Evolutionary conservation across 345 rosid genomes (phyloP), one percentile per base, ranked within the genome.

Genomic region (Murraya paniculata): DNA sequence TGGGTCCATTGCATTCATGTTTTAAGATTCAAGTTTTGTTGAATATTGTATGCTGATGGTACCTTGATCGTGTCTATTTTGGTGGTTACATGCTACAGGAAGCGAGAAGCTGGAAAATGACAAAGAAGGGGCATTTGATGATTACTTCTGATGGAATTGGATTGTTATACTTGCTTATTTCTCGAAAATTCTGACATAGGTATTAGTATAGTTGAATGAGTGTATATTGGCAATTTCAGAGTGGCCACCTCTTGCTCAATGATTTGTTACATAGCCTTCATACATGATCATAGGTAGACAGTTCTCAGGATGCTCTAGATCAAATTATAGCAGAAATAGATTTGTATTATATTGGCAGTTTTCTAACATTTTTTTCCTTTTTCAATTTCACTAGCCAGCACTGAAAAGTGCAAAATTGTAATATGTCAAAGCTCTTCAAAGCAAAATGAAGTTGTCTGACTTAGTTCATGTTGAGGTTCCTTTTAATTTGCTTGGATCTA

Each of bases 101-200:
- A 75, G 89, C 21, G 90, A 81, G 68, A 83, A 81, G 69, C 74
- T 70, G 73, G 88, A 85, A 27, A 83, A 80, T 78, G 93, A 85
- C 62, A 91, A 87, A 82, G 95, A 87, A 68, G 91, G 94, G 10
- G 92, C 90, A 36, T 93, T 95, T 79, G 98, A 90, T 74, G 98
- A 93, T 80, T 93, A 84, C 90, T 95, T 93, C 83, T 93, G 88
- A 88, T 81, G 84, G 82, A 81, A 78, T 58, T 27, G 71, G 50
- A 31, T 21, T 74, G 9, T 61, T 71, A 39, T 41, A 22, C 59
- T 57, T 61, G 10, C 59, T 38, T 57, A 55, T 62, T 45, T 45
- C 18, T 45, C 18, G 62, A 53, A 75, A 31, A 36, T 68, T 64
- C 28, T 61, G n/a, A 9, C 60, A 60, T 66, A 77, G 85, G 64